Base-by-base conservation (phyloP, 352 stramenopile species). In the Phytophthora sojae region DNA sequence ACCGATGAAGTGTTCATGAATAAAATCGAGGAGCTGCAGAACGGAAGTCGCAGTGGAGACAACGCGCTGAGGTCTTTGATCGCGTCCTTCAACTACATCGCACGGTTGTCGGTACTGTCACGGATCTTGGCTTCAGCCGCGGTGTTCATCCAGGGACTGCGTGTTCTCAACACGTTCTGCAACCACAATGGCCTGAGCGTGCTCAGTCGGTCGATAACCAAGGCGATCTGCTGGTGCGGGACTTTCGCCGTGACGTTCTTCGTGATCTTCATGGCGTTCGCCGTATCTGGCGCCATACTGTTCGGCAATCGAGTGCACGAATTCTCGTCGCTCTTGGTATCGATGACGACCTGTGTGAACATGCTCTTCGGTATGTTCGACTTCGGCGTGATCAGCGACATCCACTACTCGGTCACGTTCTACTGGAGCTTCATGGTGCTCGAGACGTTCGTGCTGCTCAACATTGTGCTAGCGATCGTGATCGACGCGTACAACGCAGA, bases 391-490 rank as follows among this genome's bases (percentile, higher is more conserved):
- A 55, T 55, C 12, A 55, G 49, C 49, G 62, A 78, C 60, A 35
- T 86, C 11, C 53, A 84, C 59, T 64, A 70, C n/a, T 76, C 78
- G 0, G 79, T 87, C 60, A 49, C 85, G 14, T 91, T 81, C 67
- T 91, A 91, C 67, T 90, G 83, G 83, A 61, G 57, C 17, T 86
- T 86, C 67, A 87, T 91, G 75, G 54, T 86, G 50, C 58, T 89
- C 9, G 75, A 86, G 59, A 80, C 69, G 19, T 80, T 91, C 47
- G 68, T 91, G 51, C 67, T 91, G 51, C 80, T 89, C 57, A 91
- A 88, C 63, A 89, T 91, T 65, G 86, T 90, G 68, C 74, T 91
- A 19, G 83, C 81, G 23, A 91, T 91, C 49, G 81, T 89, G 2
- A 71, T 91, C 30, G 80, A 89, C 37, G 72, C 81, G 17, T 91